Evolutionary conservation across 176 grass and related monocot genomes (phyloP), one percentile per base, ranked within the genome.

Genomic region (Puya raimondii): DNA sequence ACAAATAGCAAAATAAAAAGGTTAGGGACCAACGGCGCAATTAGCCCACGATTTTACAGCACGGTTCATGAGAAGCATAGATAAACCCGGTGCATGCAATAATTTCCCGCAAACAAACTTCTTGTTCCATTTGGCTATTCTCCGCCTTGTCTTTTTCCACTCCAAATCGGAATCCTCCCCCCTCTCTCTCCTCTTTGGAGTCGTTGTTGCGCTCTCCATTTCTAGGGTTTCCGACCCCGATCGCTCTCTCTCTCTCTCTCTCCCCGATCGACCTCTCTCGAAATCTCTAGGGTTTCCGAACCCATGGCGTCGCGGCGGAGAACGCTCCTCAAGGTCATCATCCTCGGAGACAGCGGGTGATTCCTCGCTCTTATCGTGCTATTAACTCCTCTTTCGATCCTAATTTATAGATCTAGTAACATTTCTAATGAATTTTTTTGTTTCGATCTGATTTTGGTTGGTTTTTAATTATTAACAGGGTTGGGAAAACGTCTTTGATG

Each of bases 401-500:
- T 23, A 0, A 21, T 26, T 20, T 64, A 65, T 23, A 56, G 23
- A 50, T 20, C 9, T 74, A 11, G 0, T 15, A 22, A 25, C 51
- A 26, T 74, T 1, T 74, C 2, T 80, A 72, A 25, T 84, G 47
- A 59, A 9, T 13, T 56, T 13, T 56, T 56, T 57, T 57, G 3
- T 57, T 57, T 13, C 8, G 53, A 17, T 17, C 51, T 75, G 47
- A 65, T 52, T 52, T 70, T 15, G 16, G 9, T 33, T 63, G 56
- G 12, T 71, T 69, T 76, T 53, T 49, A 75, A 64, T 21, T 72
- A 77, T 78, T 68, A 11, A 51, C 72, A 97, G 94, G 84, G 89
- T 90, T 64, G 94, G 94, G 80, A 97, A 97, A 80, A 97, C 94
- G 42, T 97, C 89, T 53, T 52, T 97, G 80, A 97, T 97, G 89